Evolutionary conservation across 139 green algal genomes (phyloP).

Genomic region (Coccomyxa sp.): DNA sequence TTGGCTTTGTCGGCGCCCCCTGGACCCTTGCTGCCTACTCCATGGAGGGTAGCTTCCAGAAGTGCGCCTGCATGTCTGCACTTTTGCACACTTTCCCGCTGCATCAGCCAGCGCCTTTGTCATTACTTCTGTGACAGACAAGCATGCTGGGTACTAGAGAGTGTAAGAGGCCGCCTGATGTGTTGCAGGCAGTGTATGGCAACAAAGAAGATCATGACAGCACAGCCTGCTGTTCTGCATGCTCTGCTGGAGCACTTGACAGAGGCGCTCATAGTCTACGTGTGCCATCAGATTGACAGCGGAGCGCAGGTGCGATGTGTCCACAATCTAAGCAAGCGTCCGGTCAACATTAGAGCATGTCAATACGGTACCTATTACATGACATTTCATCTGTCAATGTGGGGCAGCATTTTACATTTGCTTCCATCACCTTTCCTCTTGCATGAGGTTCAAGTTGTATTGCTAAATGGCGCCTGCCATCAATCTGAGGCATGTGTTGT

Average conservation of each 20-base stretch:
- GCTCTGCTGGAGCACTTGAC: slow-evolving; percentile 84
- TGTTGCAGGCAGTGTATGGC: slow-evolving; percentile 54
- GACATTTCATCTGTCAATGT: no score
- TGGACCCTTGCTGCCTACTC: slow-evolving; percentile 97
- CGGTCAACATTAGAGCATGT: no score
- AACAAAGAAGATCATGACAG: slow-evolving; percentile 63
- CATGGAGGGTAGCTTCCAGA: slow-evolving; percentile 84
- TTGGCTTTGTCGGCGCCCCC: slow-evolving; percentile 96
- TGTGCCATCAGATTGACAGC: slow-evolving; percentile 89
- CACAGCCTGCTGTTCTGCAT: slow-evolving; percentile 83
- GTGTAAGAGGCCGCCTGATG: not conserved
- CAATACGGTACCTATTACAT: no score
- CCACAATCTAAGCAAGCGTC: no score
- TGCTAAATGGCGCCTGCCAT: not conserved
- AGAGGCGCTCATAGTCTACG: slow-evolving; percentile 78
- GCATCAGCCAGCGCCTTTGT: not conserved
- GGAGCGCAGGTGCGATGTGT: slow-evolving; percentile 61
- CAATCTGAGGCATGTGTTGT: no score
- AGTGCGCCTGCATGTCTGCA: slow-evolving; percentile 26
- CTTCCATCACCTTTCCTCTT: no score
- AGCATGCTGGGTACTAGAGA: not conserved
- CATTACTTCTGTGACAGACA: not conserved
- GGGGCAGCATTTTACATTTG: no score
- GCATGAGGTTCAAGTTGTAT: not conserved
- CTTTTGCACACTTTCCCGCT: not conserved